Evolutionary conservation across 352 stramenopile species (phyloP).

Genomic region (Globisporangium splendens): DNA sequence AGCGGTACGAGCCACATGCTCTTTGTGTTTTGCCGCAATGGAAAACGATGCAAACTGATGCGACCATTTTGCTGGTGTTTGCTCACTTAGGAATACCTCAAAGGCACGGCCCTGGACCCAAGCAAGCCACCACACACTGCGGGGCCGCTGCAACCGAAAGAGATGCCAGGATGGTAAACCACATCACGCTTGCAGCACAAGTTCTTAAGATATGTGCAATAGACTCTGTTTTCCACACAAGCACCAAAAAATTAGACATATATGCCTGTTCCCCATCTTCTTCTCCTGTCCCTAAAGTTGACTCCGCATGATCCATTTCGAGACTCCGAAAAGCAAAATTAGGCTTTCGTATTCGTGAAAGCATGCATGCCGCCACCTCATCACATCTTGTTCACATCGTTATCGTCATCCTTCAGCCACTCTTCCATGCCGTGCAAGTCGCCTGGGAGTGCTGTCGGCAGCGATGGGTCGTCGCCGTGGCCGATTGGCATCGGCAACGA

Average conservation of each 20-base stretch:
- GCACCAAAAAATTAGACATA: neutral
- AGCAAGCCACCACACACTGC: slow-evolving; percentile 46
- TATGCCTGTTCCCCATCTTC: neutral
- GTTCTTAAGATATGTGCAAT: slow-evolving; percentile 17
- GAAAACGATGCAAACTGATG: neutral
- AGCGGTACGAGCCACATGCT: slow-evolving; percentile 19
- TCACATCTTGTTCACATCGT: slow-evolving; percentile 4
- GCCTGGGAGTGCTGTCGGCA: slow-evolving; percentile 51
- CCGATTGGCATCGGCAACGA: slow-evolving; percentile 69
- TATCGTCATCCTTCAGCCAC: slow-evolving; percentile 62
- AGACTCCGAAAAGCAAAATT: slow-evolving; percentile 1
- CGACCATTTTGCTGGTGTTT: no score
- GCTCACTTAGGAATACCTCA: slow-evolving; percentile 55
- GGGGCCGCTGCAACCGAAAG: slow-evolving; percentile 65
- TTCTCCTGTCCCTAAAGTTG: no score
- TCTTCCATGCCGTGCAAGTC: slow-evolving; percentile 80
- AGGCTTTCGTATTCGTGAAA: neutral
- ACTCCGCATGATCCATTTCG: neutral
- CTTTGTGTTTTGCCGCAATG: no score
- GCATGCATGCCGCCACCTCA: neutral
- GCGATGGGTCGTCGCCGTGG: slow-evolving; percentile 35
- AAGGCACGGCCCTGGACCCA: slow-evolving; percentile 60
- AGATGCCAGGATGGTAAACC: slow-evolving; percentile 63
- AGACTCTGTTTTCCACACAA: slow-evolving; percentile 1
- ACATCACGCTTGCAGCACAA: neutral